A percentile compares a stretch with the other conserved stretches of the same genome.
These are phyloP conservation scores for Amanita brunnescens DNA, from an alignment of 768 basidiomycete genomes.

Conservation along the genomic window DNA sequence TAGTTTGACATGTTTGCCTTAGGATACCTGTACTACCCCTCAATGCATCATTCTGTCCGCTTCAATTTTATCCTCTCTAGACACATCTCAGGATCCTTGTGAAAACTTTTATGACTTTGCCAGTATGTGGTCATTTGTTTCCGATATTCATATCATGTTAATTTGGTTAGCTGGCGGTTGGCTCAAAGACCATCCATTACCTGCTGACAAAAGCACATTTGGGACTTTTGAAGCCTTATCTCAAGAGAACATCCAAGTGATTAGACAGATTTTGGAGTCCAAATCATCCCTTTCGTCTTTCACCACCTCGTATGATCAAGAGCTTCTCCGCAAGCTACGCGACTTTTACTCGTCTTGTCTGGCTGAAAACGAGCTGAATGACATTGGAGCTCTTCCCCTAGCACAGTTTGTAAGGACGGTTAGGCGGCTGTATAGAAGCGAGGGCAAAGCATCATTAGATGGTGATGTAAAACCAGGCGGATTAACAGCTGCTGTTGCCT, in stretches of 20 bases:
- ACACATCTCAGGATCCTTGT: slow-evolving; percentile 82
- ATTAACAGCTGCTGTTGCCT: slow-evolving; percentile 77
- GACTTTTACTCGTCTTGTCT: slow-evolving; percentile 76
- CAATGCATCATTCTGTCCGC: slow-evolving; percentile 82
- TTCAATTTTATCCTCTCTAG: slow-evolving; percentile 71
- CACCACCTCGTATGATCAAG: slow-evolving; percentile 36
- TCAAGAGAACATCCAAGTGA: slow-evolving; percentile 69
- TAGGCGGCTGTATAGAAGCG: slow-evolving; percentile 47
- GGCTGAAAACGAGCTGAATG: slow-evolving; percentile 69
- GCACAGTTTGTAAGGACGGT: slow-evolving; percentile 56
- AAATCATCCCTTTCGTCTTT: slow-evolving; percentile 24
- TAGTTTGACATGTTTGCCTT: background rate
- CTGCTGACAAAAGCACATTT: slow-evolving; percentile 71
- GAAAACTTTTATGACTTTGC: slow-evolving; percentile 92
- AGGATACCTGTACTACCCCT: slow-evolving; percentile 66
- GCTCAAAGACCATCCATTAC: slow-evolving; percentile 75
- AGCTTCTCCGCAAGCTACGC: slow-evolving; percentile 56
- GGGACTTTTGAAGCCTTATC: slow-evolving; percentile 67
- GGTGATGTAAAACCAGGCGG: slow-evolving; percentile 32
- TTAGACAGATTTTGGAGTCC: slow-evolving; percentile 62
- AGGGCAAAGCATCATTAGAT: slow-evolving; percentile 25
- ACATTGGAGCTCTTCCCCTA: slow-evolving; percentile 64
- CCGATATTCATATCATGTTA: background rate
- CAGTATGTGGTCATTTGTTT: slow-evolving; percentile 45
- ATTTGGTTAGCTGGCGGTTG: slow-evolving; percentile 70